Percentiles rank a stretch among this genome's conserved stretches.
phyloP scores from a whole-genome alignment of 345 rosid genomes.

The Syzygium grande region DNA sequence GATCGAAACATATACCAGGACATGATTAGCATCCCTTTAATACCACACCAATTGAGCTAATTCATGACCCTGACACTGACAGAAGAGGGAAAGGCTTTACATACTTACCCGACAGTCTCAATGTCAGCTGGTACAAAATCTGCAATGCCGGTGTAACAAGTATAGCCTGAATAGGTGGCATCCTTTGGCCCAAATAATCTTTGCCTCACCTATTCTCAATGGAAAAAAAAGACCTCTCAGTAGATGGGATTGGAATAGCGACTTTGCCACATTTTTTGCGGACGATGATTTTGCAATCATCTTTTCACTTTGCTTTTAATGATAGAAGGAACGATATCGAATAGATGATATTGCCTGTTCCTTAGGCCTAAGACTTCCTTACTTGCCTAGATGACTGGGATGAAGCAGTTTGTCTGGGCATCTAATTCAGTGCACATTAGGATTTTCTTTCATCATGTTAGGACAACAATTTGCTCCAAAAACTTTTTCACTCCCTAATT shows the following conservation, averaged over 20 bases:
- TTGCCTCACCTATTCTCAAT: constrained; percentile 57
- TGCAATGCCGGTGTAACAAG: constrained; percentile 93
- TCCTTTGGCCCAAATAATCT: constrained; percentile 73
- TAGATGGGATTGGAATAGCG: background rate
- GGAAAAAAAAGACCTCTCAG: background rate
- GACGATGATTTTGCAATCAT: background rate
- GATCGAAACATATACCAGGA: background rate
- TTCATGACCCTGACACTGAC: background rate
- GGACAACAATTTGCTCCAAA: background rate
- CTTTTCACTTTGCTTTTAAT: background rate
- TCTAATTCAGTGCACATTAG: background rate
- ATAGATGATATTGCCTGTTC: background rate
- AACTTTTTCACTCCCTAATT: background rate
- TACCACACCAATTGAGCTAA: background rate
- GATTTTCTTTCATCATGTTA: background rate
- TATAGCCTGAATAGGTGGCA: constrained; percentile 73
- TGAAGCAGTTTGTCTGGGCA: background rate
- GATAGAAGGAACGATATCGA: background rate
- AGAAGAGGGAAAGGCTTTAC: background rate
- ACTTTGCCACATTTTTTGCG: background rate
- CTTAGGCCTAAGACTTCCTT: background rate
- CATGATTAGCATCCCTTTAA: background rate
- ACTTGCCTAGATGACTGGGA: background rate
- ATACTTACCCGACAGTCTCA: constrained; percentile 79
- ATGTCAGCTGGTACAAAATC: constrained; percentile 90